Evolutionary conservation across 2,329 filamentous ascomycete genomes (phyloP), one percentile per base, ranked within the genome.

Genomic region (Fusarium sp.): DNA sequence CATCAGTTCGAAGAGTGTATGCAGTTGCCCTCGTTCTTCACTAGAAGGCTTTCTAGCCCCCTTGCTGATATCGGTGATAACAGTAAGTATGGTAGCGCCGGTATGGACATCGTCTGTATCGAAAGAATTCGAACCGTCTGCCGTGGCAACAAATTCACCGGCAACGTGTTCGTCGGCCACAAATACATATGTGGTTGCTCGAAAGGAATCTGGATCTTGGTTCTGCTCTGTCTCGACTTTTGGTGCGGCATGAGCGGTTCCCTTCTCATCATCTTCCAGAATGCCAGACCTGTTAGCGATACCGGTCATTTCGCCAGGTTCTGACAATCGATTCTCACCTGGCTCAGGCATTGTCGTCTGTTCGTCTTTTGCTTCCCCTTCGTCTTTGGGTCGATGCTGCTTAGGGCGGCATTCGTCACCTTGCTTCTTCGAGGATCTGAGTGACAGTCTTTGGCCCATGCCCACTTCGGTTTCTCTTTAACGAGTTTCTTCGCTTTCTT

Each of bases 41-140:
- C 11, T 14, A 29, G 54, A 60, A 20, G 51, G 67, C 15, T 20
- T 24, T 30, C 32, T 24, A n/a, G 24, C 30, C 44, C 16, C 20
- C 15, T 43, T 50, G 45, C 65, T 70, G 27, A 63, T 47, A 20
- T 34, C 30, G 20, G 56, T 40, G 34, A 68, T 29, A 18, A 58
- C 43, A 24, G 54, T 38, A 45, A 65, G 59, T 24, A 60, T 22
- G 14, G 29, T n/a, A 18, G 20, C 40, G 14, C 45, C 68, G 18
- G 43, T 24, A 46, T 54, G 50, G 11, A 68, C 46, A 11, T 71
- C 50, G 12, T 54, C 20, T 20, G 27, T 30, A 18, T 38, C 20
- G 15, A 60, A 57, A 11, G 10, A 8, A 27, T 12, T n/a, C 16
- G n/a, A 34, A 29, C 25, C 18, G 27, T 32, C 11, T 18, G 32